phyloP scores from a whole-genome alignment of 495 filamentous ascomycete species.

The Aspergillus leporis region DNA sequence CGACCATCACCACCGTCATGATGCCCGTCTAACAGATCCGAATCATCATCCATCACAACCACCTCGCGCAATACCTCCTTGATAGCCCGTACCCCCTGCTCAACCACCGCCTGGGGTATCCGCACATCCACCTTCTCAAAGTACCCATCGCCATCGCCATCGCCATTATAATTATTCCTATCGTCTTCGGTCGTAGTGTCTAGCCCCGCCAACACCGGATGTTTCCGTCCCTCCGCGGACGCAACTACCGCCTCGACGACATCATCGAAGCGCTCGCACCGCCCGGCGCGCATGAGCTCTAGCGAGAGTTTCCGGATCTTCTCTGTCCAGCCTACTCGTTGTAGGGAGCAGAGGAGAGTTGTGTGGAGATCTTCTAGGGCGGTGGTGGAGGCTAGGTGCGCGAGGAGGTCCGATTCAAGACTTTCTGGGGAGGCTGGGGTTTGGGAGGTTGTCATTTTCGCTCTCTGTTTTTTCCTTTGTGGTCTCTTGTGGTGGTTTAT shows the following conservation, averaged over 20 bases:
- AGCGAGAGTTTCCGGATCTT: conserved; percentile 38
- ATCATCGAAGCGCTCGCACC: conserved; percentile 50
- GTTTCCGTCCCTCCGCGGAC: conserved; percentile 39
- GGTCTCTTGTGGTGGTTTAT: not conserved
- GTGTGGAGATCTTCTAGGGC: conserved; percentile 47
- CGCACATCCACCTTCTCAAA: conserved; percentile 44
- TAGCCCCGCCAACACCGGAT: conserved; percentile 30
- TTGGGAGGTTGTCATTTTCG: conserved; percentile 13
- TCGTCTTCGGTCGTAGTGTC: conserved; percentile 6
- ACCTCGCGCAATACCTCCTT: conserved; percentile 52
- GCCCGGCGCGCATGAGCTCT: conserved; percentile 47
- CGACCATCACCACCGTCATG: not conserved
- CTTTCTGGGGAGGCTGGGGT: conserved; percentile 31
- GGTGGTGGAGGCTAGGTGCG: conserved; percentile 42
- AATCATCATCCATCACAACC: conserved; percentile 48
- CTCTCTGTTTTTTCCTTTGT: conserved; percentile 1
- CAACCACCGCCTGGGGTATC: conserved; percentile 42
- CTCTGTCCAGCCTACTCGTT: conserved; percentile 48
- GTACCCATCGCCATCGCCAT: conserved; percentile 28
- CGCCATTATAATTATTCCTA: conserved; percentile 21
- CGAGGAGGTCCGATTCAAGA: conserved; percentile 48
- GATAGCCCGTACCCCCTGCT: conserved; percentile 46
- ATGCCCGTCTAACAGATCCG: conserved; percentile 32
- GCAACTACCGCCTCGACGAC: conserved; percentile 46
- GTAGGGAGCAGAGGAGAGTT: conserved; percentile 41